Evolutionary conservation across 306 rosid genomes (phyloP).

Genomic region (Morella rubra): DNA sequence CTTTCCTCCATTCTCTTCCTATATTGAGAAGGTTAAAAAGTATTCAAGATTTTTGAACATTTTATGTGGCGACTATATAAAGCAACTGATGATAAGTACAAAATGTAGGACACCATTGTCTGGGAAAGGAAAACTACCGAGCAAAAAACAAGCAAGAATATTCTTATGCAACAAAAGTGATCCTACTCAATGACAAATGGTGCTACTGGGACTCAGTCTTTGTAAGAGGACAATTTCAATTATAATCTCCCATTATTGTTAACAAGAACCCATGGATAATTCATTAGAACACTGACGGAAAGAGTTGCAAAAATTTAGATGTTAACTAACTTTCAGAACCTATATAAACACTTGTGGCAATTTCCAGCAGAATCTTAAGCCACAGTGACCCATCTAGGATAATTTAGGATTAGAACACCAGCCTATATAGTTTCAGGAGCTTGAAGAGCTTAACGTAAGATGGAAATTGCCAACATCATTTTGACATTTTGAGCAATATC

Average conservation of each 20-base stretch:
- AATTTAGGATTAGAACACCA: no score
- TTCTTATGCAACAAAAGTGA: not conserved
- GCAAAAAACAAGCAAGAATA: conserved; percentile 10
- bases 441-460: not conserved
- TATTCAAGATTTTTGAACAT: not conserved
- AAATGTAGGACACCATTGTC: not conserved
- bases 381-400: no score
- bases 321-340: not conserved
- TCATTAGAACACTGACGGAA: not conserved
- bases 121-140: conserved; percentile 10
- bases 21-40: conserved; percentile 27
- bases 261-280: not conserved
- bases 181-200: not conserved
- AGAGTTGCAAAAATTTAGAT: not conserved
- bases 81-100: conserved; percentile 7
- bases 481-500: not conserved
- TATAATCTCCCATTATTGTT: not conserved
- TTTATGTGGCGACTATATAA: not conserved
- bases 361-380: not conserved
- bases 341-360: not conserved
- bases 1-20: conserved; percentile 51
- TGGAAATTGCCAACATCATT: not conserved
- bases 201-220: not conserved
- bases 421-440: not conserved
- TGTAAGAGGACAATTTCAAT: not conserved